These are phyloP conservation scores for Fusarium sp. DNA, from an alignment of 2,329 filamentous ascomycete genomes.

Conservation along the genomic window DNA sequence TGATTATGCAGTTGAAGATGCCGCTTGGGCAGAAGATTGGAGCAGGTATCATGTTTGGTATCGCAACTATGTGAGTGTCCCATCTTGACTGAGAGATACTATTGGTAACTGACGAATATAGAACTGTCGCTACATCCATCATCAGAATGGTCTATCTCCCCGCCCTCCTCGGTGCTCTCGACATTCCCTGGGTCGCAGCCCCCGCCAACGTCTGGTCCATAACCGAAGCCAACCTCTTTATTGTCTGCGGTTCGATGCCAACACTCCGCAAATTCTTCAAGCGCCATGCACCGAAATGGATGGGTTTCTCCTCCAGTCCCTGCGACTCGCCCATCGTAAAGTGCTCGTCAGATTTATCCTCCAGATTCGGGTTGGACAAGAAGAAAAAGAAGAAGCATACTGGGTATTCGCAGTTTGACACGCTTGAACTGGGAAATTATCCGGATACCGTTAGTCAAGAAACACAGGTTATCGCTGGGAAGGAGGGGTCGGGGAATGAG, in stretches of 20 bases:
- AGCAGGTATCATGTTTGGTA: constrained; percentile 56
- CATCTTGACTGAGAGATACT: no score
- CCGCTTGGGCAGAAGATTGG: constrained; percentile 59
- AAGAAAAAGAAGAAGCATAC: constrained; percentile 22
- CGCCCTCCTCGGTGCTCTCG: constrained; percentile 31
- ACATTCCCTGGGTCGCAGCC: constrained; percentile 47
- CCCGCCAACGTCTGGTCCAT: constrained; percentile 47
- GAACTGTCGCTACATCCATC: constrained; percentile 50
- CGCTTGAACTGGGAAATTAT: constrained; percentile 14
- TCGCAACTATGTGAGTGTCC: constrained; percentile 49
- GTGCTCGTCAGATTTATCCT: not conserved
- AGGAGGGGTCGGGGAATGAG: not conserved
- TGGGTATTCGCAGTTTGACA: constrained; percentile 25
- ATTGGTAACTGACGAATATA: constrained; percentile 6
- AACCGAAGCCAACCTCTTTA: constrained; percentile 53
- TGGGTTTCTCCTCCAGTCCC: constrained; percentile 61
- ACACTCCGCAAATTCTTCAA: constrained; percentile 64
- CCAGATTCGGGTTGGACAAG: constrained; percentile 9
- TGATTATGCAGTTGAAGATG: constrained; percentile 57
- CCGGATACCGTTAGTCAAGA: not conserved
- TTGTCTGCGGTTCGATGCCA: constrained; percentile 51
- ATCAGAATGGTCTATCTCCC: constrained; percentile 46
- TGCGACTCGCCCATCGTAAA: constrained; percentile 58
- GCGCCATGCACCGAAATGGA: constrained; percentile 70
- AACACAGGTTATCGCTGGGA: not conserved